Evolutionary conservation across 768 basidiomycete species (phyloP), one percentile per base, ranked within the genome.

Genomic region (Lentinula lateritia): DNA sequence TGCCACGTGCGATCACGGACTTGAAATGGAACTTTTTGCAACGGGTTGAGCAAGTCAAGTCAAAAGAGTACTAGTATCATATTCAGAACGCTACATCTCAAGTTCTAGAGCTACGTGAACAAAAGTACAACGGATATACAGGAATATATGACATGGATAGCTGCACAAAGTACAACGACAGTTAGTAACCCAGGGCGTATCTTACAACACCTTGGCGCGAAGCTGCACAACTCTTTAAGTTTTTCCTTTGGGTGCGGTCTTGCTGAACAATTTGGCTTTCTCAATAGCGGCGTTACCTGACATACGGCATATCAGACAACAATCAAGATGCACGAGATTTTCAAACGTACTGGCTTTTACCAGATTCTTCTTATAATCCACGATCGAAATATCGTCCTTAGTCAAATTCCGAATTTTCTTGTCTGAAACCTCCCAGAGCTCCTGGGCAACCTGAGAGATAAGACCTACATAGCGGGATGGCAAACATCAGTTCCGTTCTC

Each of bases 341-440:
- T 58, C 50, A 63, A 58, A 48, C 54, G 43, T 72, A 89, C 92
- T 92, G 74, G 91, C 81, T 77, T 84, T 89, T 55, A 91, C 78
- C 50, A 97, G 80, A 63, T 85, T 85, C 76, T 83, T 88, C 83
- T 98, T 98, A 81, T 98, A 98, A 73, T 95, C 91, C 36, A 90
- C 77, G 71, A 98, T 98, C 54, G 84, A 88, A 71, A 98, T 93
- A 66, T 93, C 95, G 67, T 85, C 80, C 79, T 89, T 95, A 28
- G 95, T 91, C 64, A 99, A 76, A 76, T 98, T 97, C 73, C 83
- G 83, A 72, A 99, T 94, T 70, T 92, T 93, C 76, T 89, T 89
- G 72, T 94, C 83, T 71, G 93, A 93, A 59, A 99, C 97, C 74
- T 99, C 97, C 97, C 97, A 99, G 7, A 99, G 87, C 73, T 98